Conservation (phyloP, 2,329 filamentous ascomycete species). For the Rutstroemia sp. region DNA sequence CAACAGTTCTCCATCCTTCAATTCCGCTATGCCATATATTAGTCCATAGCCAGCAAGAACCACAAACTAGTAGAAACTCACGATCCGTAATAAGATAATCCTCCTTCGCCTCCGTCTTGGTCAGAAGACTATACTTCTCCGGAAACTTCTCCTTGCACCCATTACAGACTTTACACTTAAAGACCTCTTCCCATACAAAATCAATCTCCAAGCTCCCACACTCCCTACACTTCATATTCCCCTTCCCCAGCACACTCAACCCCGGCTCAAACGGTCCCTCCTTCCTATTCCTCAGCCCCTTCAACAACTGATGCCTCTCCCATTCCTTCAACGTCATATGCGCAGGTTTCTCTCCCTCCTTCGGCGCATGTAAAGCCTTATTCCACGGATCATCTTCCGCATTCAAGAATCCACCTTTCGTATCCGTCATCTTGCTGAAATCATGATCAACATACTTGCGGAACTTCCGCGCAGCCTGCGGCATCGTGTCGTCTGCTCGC, state of each 20-base stretch:
- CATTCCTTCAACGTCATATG: slow-evolving; percentile 89
- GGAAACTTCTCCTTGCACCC: slow-evolving; percentile 82
- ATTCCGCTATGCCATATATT: slow-evolving; percentile 54
- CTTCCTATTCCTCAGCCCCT: slow-evolving; percentile 64
- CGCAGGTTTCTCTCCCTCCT: slow-evolving; percentile 62
- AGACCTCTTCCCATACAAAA: slow-evolving; percentile 87
- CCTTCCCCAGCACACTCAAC: slow-evolving; percentile 63
- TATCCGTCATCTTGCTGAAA: slow-evolving; percentile 96
- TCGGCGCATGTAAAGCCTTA: slow-evolving; percentile 56
- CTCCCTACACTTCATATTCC: slow-evolving; percentile 70
- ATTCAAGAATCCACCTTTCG: slow-evolving; percentile 91
- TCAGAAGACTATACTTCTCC: slow-evolving; percentile 90
- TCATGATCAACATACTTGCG: slow-evolving; percentile 96
- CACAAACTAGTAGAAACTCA: slow-evolving; percentile 37
- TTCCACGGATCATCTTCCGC: slow-evolving; percentile 87
- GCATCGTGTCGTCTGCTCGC: slow-evolving; percentile 16
- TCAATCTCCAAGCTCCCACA: slow-evolving; percentile 84
- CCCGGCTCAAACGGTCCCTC: slow-evolving; percentile 84
- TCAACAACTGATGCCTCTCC: slow-evolving; percentile 74
- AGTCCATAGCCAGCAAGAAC: neutral
- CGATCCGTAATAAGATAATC: slow-evolving; percentile 93
- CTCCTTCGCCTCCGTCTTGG: slow-evolving; percentile 92
- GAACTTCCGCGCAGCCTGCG: slow-evolving; percentile 74
- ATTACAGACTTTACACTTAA: slow-evolving; percentile 67
- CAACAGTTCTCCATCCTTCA: slow-evolving; percentile 80